These are phyloP conservation scores for Azolla pinnata DNA, from an alignment of 75 land plant genomes.

Conservation along the genomic window DNA sequence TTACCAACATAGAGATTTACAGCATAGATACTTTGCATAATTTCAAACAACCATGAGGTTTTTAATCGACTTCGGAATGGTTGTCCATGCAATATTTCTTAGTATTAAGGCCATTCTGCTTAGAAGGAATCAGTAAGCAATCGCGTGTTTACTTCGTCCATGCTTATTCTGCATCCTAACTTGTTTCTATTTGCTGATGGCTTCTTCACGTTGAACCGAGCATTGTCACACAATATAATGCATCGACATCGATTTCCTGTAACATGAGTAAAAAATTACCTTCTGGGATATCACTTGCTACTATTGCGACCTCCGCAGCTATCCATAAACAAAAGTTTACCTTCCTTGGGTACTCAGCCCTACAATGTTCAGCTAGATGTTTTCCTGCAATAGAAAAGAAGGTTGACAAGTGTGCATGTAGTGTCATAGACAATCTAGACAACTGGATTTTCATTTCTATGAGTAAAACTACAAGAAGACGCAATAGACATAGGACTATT, in stretches of 20 bases:
- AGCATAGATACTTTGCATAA: no score
- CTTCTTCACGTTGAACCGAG: neutral
- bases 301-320: slow-evolving; percentile 63
- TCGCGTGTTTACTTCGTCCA: neutral
- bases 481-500: neutral
- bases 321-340: slow-evolving; percentile 61
- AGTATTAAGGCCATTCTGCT: neutral
- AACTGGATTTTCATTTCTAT: no score
- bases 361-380: slow-evolving; percentile 9
- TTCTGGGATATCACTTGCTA: slow-evolving; percentile 85
- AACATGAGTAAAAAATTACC: slow-evolving; percentile 34
- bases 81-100: no score
- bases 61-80: no score
- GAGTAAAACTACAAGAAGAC: neutral
- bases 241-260: no score
- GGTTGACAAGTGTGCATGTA: no score
- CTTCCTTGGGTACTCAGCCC: slow-evolving; percentile 60
- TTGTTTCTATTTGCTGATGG: neutral
- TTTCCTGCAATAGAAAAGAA: slow-evolving; percentile 2
- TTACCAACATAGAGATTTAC: no score
- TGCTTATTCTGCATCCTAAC: neutral
- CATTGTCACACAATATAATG: no score
- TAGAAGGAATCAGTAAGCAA: neutral
- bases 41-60: no score
- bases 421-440: no score